Conservation (phyloP, 129 eudicot species). For the Flaveria ramosissima region DNA sequence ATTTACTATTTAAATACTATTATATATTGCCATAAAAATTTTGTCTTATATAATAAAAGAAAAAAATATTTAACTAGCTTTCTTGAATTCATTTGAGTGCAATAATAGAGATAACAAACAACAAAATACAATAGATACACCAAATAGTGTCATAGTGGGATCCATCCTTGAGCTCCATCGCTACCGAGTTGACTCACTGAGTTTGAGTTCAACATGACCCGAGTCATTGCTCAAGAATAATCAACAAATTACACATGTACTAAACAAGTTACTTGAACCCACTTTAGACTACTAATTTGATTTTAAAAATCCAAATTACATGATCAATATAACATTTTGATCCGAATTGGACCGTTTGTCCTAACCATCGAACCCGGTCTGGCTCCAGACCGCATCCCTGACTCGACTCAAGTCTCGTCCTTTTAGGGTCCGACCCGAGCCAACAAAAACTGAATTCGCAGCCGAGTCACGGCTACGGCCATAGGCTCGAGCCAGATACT, state of each 20-base stretch:
- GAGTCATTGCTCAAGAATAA: conserved; percentile 38
- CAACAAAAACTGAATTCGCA: conserved; percentile 75
- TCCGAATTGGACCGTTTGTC: background rate
- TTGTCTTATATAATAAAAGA: background rate
- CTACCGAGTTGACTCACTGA: conserved; percentile 47
- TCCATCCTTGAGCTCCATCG: conserved; percentile 45
- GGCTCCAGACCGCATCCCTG: conserved; percentile 96
- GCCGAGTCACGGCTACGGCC: conserved; percentile 55
- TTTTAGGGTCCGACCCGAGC: conserved; percentile 86
- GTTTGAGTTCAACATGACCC: conserved; percentile 33
- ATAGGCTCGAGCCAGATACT: conserved; percentile 55
- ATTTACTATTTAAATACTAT: background rate
- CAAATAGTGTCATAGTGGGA: conserved; percentile 20
- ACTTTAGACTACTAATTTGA: conserved; percentile 6
- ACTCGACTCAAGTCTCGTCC: conserved; percentile 95
- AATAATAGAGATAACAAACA: conserved; percentile 13
- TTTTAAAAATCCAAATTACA: conserved; percentile 13
- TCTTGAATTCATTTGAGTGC: background rate
- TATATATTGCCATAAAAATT: background rate
- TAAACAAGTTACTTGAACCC: background rate
- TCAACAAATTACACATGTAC: conserved; percentile 17
- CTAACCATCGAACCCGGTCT: conserved; percentile 88
- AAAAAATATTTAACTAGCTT: conserved; percentile 1
- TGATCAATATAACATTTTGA: background rate
- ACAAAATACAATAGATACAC: conserved; percentile 8